phyloP scores from a whole-genome alignment of 352 stramenopile species.

The Pythium diclinum region DNA sequence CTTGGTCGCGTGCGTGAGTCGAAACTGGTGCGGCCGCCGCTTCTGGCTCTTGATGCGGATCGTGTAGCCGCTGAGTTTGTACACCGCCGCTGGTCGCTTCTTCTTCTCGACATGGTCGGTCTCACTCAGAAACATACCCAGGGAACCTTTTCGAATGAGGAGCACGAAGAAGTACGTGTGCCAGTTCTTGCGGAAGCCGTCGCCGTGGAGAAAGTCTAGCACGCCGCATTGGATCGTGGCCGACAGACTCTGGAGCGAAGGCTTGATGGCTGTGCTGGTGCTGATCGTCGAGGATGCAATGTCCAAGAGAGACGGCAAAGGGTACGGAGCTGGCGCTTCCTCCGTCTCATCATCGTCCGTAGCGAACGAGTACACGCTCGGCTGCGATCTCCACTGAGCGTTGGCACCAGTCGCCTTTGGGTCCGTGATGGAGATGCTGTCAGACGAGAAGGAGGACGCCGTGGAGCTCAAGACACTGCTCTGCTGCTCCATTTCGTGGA shows the following conservation, averaged over 20 bases:
- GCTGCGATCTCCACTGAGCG: not conserved
- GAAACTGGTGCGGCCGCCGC: conserved; percentile 64
- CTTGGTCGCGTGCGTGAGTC: conserved; percentile 50
- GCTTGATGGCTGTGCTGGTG: conserved; percentile 13
- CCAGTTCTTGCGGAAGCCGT: conserved; percentile 66
- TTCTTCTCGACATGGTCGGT: conserved; percentile 42
- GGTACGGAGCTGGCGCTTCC: not conserved
- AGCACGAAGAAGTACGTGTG: conserved; percentile 65
- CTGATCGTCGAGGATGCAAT: not conserved
- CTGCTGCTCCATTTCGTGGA: conserved; percentile 30
- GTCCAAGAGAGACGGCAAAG: conserved; percentile 2
- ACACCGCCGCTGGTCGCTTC: conserved; percentile 51
- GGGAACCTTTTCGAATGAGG: conserved; percentile 65
- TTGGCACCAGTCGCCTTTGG: conserved; percentile 11
- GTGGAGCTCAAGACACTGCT: not conserved
- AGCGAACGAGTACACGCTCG: conserved; percentile 8
- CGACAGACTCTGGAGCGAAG: conserved; percentile 12
- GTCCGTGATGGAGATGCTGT: conserved; percentile 7
- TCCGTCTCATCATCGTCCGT: conserved; percentile 4
- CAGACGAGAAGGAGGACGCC: not conserved
- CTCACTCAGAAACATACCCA: conserved; percentile 59
- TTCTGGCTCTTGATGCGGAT: conserved; percentile 66
- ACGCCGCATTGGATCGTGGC: conserved; percentile 43
- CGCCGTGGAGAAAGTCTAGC: conserved; percentile 53
- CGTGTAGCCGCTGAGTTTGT: conserved; percentile 66